Conservation (phyloP, 2,329 filamentous ascomycete species). For the Verruconis gallopava region DNA sequence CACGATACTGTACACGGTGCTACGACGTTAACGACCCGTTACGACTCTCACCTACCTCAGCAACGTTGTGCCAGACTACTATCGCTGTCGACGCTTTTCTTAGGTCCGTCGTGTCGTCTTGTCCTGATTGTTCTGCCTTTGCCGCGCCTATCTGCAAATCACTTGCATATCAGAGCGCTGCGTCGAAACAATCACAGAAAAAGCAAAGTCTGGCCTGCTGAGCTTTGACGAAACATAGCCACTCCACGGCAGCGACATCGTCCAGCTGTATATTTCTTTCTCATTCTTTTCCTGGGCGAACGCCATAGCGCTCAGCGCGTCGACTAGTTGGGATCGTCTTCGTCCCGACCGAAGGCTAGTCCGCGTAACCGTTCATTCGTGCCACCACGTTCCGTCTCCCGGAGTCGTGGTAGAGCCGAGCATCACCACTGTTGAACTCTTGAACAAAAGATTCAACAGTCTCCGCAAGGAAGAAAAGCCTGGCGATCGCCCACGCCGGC, state of each 20-base stretch:
- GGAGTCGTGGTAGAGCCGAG: constrained; percentile 1
- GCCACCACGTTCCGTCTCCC: neutral
- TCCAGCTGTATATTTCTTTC: neutral
- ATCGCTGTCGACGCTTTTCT: neutral
- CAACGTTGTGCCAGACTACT: constrained; percentile 3
- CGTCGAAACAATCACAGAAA: neutral
- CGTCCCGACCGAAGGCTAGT: neutral
- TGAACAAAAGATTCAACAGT: constrained; percentile 2
- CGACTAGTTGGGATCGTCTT: too few species aligned
- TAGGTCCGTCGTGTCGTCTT: neutral
- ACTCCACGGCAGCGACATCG: neutral
- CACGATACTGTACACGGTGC: constrained; percentile 3
- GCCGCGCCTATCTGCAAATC: too few species aligned
- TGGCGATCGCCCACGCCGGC: neutral
- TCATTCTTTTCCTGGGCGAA: too few species aligned
- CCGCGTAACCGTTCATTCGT: neutral
- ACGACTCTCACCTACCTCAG: constrained; percentile 4
- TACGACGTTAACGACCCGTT: constrained; percentile 9
- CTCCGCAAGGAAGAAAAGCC: neutral
- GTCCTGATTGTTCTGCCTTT: neutral
- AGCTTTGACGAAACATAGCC: neutral
- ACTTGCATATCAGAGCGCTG: constrained; percentile 1
- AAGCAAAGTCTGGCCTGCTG: neutral
- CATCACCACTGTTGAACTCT: constrained; percentile 4
- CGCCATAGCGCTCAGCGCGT: too few species aligned